Conservation (phyloP, 352 stramenopile genomes). For the Phytophthora tubulina region DNA sequence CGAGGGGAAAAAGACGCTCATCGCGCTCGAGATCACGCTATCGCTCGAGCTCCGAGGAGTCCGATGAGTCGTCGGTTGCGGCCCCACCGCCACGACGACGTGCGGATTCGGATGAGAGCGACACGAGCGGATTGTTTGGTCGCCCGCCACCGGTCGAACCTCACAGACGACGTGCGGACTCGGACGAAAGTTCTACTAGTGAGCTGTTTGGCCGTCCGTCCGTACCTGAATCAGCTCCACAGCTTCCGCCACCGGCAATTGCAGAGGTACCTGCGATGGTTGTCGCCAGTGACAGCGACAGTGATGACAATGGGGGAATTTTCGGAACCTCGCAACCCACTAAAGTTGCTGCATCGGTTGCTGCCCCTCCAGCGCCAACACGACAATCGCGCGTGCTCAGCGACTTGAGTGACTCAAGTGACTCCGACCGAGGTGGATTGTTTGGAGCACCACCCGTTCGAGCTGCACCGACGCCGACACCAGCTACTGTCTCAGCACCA, state of each 20-base stretch:
- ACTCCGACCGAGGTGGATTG: too few relatives aligned
- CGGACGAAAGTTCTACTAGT: constrained; percentile 63
- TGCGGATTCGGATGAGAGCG: constrained; percentile 59
- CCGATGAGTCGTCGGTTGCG: constrained; percentile 37
- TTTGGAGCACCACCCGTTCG: constrained; percentile 21
- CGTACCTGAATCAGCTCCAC: not conserved
- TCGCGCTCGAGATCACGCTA: constrained; percentile 26
- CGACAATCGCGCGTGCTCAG: too few relatives aligned
- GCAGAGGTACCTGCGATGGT: too few relatives aligned
- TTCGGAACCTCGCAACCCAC: constrained; percentile 47
- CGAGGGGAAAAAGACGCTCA: constrained; percentile 33
- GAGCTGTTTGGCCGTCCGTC: constrained; percentile 63
- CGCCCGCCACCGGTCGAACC: constrained; percentile 23
- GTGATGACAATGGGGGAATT: constrained; percentile 51
- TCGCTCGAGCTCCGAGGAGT: constrained; percentile 55
- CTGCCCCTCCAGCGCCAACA: constrained; percentile 5
- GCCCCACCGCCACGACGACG: constrained; percentile 30
- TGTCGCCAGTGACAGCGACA: constrained; percentile 37
- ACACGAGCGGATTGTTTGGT: constrained; percentile 70
- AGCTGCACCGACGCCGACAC: constrained; percentile 6
- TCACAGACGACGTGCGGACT: constrained; percentile 46
- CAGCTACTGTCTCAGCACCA: constrained; percentile 18
- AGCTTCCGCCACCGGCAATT: too few relatives aligned
- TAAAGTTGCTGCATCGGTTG: constrained; percentile 24
- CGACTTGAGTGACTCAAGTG: too few relatives aligned